These are phyloP conservation scores for Rhododendron vialii DNA, from an alignment of 148 eudicot genomes.

Conservation along the genomic window DNA sequence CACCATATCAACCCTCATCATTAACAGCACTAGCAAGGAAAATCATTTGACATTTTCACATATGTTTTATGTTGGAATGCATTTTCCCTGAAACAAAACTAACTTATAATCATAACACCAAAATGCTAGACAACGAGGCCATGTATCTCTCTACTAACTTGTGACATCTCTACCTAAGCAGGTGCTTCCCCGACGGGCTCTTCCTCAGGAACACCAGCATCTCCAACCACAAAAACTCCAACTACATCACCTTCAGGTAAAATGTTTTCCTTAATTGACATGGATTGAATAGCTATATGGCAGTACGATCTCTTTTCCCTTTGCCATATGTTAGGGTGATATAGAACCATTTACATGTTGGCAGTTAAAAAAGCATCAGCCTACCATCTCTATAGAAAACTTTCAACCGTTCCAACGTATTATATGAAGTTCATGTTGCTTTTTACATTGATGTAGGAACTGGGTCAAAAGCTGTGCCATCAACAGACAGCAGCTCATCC, in stretches of 20 bases:
- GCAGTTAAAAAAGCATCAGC: background rate
- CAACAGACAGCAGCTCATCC: constrained; percentile 30
- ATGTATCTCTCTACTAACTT: constrained; percentile 5
- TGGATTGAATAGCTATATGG: background rate
- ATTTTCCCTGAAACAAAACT: background rate
- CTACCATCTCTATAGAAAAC: background rate
- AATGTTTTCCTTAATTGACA: background rate
- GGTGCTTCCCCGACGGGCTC: constrained; percentile 39
- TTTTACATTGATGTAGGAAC: constrained; percentile 15
- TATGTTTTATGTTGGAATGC: background rate
- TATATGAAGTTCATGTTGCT: background rate
- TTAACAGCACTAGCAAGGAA: background rate
- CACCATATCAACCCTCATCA: background rate
- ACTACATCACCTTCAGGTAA: constrained; percentile 21
- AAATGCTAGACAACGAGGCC: background rate
- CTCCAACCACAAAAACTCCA: constrained; percentile 27
- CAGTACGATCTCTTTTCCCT: background rate
- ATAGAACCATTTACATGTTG: background rate
- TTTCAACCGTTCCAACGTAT: background rate
- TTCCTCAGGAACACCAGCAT: constrained; percentile 33
- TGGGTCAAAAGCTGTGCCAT: constrained; percentile 25
- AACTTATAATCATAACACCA: background rate
- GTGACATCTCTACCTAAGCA: constrained; percentile 13
- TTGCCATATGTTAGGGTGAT: background rate
- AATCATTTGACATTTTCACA: background rate